Evolutionary conservation across 2,329 filamentous ascomycete genomes (phyloP).

Genomic region (Onygenales sp.): DNA sequence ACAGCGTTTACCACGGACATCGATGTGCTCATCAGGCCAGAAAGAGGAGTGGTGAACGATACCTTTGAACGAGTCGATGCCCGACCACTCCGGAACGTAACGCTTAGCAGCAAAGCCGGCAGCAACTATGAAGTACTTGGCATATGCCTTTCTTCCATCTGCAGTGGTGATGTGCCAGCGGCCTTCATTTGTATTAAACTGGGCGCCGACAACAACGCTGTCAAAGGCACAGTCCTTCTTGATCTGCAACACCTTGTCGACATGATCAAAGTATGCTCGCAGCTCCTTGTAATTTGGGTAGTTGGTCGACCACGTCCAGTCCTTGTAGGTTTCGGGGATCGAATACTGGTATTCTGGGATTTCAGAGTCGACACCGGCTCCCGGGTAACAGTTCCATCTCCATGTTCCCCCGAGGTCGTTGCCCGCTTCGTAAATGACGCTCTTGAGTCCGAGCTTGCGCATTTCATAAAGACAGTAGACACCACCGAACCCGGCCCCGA

Average conservation of each 20-base stretch:
- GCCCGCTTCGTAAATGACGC: constrained; percentile 44
- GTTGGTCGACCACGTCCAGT: constrained; percentile 35
- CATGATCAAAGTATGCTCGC: constrained; percentile 38
- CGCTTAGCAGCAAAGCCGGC: constrained; percentile 39
- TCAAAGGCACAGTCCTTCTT: constrained; percentile 39
- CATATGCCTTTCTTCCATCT: constrained; percentile 29
- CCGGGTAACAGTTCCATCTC: constrained; percentile 49
- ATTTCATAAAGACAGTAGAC: constrained; percentile 44
- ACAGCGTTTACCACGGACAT: constrained; percentile 48
- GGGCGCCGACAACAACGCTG: constrained; percentile 32
- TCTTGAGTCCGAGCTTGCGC: constrained; percentile 40
- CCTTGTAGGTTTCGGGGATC: constrained; percentile 38
- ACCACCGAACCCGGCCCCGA: constrained; percentile 26
- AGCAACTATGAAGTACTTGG: constrained; percentile 38
- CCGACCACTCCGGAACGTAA: constrained; percentile 32
- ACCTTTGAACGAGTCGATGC: constrained; percentile 44
- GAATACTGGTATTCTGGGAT: constrained; percentile 47
- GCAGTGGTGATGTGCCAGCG: constrained; percentile 38
- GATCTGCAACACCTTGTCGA: constrained; percentile 36
- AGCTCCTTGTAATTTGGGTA: constrained; percentile 29
- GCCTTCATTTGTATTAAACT: constrained; percentile 27
- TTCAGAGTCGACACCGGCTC: constrained; percentile 45
- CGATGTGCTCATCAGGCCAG: constrained; percentile 51
- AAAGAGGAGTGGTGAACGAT: constrained; percentile 50
- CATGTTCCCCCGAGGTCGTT: constrained; percentile 44